Conservation (phyloP, 495 filamentous ascomycete genomes). For the Trichoderma gamsii region DNA sequence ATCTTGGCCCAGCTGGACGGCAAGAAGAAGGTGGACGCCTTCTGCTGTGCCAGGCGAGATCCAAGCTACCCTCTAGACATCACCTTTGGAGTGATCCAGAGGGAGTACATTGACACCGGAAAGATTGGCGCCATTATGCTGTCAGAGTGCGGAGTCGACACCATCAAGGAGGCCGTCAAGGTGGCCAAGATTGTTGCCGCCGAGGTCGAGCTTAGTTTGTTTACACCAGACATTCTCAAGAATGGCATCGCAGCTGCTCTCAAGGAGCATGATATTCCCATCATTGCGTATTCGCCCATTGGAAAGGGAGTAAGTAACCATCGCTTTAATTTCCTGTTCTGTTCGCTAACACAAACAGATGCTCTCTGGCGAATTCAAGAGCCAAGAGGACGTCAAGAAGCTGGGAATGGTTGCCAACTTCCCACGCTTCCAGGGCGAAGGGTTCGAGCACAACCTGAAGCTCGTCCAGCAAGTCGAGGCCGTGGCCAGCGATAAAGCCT, state of each 20-base stretch:
- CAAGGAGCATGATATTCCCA: conserved; percentile 61
- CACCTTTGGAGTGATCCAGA: conserved; percentile 49
- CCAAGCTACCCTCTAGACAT: conserved; percentile 44
- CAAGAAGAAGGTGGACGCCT: conserved; percentile 77
- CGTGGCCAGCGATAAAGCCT: conserved; percentile 62
- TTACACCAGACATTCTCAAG: conserved; percentile 54
- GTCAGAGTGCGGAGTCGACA: conserved; percentile 65
- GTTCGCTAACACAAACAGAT: conserved; percentile 22
- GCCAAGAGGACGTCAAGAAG: conserved; percentile 53
- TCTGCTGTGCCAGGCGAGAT: conserved; percentile 71
- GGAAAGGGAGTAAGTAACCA: conserved; percentile 50
- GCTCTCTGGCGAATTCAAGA: conserved; percentile 57
- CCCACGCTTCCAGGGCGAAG: conserved; percentile 63
- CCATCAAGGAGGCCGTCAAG: conserved; percentile 66
- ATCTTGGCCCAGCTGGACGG: conserved; percentile 57
- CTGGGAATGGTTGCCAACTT: conserved; percentile 48
- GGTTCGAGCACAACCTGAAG: conserved; percentile 66
- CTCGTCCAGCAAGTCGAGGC: conserved; percentile 60
- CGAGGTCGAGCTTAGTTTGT: conserved; percentile 76
- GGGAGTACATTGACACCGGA: conserved; percentile 64
- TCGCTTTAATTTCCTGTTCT: conserved; percentile 16
- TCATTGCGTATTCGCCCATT: conserved; percentile 53
- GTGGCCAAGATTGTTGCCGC: conserved; percentile 64
- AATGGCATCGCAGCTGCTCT: conserved; percentile 74
- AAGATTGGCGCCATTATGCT: conserved; percentile 73